Conservation (phyloP, 257 asterid species). For the Coffea eugenioides region DNA sequence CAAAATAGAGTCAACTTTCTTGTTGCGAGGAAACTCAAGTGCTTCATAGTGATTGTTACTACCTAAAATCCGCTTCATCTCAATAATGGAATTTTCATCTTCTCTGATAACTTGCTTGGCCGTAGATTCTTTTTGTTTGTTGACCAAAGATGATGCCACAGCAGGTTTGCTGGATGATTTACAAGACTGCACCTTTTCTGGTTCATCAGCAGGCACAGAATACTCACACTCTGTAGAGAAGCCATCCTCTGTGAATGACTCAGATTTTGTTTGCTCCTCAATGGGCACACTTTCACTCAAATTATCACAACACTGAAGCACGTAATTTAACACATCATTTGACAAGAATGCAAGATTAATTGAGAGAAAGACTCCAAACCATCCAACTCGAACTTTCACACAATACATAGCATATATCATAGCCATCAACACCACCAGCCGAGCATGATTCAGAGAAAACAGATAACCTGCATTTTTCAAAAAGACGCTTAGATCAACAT, state of each 20-base stretch:
- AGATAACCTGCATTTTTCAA: conserved; percentile 68
- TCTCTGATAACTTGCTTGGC: conserved; percentile 61
- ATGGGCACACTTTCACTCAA: conserved; percentile 63
- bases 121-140: conserved; percentile 54
- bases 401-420: conserved; percentile 75
- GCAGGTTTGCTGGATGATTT: conserved; percentile 62
- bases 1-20: conserved; percentile 59
- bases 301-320: conserved; percentile 88
- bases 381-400: conserved; percentile 82
- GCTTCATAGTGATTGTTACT: conserved; percentile 90
- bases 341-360: conserved; percentile 89
- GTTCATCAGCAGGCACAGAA: conserved; percentile 56
- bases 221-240: conserved; percentile 60
- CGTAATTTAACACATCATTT: conserved; percentile 67
- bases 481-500: conserved; percentile 28
- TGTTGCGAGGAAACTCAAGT: conserved; percentile 68
- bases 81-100: conserved; percentile 59
- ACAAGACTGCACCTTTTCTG: conserved; percentile 58
- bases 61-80: conserved; percentile 82
- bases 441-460: conserved; percentile 90
- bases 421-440: conserved; percentile 86
- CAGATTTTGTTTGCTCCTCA: conserved; percentile 65
- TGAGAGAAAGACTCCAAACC: conserved; percentile 82
- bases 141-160: conserved; percentile 46
- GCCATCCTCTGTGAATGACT: conserved; percentile 61